Percentiles rank a stretch among this genome's conserved stretches.
phyloP scores from a whole-genome alignment of 495 filamentous ascomycete species.

The Clavariopsis aquatica region DNA sequence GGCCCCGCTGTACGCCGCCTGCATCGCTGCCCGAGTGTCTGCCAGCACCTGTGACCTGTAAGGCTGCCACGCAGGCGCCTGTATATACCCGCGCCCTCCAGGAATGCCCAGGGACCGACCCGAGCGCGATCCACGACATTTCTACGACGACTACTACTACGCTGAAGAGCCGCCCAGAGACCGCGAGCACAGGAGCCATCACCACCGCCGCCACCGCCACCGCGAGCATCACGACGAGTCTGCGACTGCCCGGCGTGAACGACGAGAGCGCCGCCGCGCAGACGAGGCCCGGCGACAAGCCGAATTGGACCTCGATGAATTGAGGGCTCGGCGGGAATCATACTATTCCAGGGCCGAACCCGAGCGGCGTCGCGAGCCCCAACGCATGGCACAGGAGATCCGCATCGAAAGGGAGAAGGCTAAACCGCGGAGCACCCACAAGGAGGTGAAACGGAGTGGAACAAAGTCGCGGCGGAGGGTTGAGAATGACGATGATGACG shows the following conservation, averaged over 20 bases:
- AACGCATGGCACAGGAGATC: conserved; percentile 38
- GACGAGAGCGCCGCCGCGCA: conserved; percentile 21
- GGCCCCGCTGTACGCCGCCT: conserved; percentile 17
- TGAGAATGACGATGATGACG: conserved; percentile 20
- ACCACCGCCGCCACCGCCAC: conserved; percentile 25
- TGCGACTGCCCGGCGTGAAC: conserved; percentile 17
- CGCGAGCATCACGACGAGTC: conserved; percentile 30
- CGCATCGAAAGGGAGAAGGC: conserved; percentile 15
- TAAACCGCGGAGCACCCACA: conserved; percentile 22
- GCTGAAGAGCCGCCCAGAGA: conserved; percentile 22
- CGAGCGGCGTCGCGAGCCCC: conserved; percentile 17
- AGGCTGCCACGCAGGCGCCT: conserved; percentile 24
- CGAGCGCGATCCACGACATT: conserved; percentile 21
- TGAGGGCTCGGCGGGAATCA: conserved; percentile 19
- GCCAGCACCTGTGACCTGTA: conserved; percentile 16
- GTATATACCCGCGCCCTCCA: conserved; percentile 7
- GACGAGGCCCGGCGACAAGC: conserved; percentile 23
- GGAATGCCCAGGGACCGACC: conserved; percentile 29
- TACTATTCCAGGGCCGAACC: conserved; percentile 25
- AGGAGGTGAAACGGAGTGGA: conserved; percentile 26
- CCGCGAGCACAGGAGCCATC: conserved; percentile 26
- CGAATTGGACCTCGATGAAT: conserved; percentile 31
- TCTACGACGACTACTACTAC: conserved; percentile 33
- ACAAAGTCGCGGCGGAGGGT: conserved; percentile 24
- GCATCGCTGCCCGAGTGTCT: conserved; percentile 34